Evolutionary conservation across 225 moss, liverwort and hornwort genomes (phyloP), one percentile per base, ranked within the genome.

Genomic region (Rhytidiadelphus loreus): DNA sequence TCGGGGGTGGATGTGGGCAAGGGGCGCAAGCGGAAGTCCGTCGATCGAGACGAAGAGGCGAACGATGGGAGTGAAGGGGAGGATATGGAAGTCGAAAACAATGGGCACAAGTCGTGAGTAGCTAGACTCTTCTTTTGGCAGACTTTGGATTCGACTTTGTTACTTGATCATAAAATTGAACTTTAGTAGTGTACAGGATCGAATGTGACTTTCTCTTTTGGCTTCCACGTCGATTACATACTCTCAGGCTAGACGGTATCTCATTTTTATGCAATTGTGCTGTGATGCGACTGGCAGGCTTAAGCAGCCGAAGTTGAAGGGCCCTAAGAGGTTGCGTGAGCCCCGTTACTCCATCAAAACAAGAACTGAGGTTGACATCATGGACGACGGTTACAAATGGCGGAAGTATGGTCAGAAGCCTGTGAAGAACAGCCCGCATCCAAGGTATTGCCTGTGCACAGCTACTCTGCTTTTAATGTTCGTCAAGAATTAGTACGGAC

Each of bases 351-450:
- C 90, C 8, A 92, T 94, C n/a, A 92, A 94, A 89, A 94, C 94
- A 9, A 86, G 91, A 39, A 91, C 92, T 13, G 91, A 92, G 39
- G 90, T 90, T 41, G 94, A 94, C 72, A 84, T 94, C 32, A 92
- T 94, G 92, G 94, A 92, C 43, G 94, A 94, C 72, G 94, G 94
- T 58, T 94, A 91, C 86, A 94, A 94, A 79, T 94, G 94, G 94
- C 92, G 94, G 61, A 94, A 94, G 78, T 94, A 94, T 39, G 94
- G 94, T 26, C 94, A 94, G 66, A 94, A 94, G 83, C 92, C 94
- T 63, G 94, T 94, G 62, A 94, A 94, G 87, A 94, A 92, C 69
- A 94, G 92, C 37, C 94, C 94, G 55, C 90, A 94, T 84, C 94
- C 94, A 58, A 94, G 94, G 94, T 94, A 90, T 17, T 87, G 30